Base-by-base conservation (phyloP, 176 grass and related monocot genomes). In the Eragrostis nindensis region DNA sequence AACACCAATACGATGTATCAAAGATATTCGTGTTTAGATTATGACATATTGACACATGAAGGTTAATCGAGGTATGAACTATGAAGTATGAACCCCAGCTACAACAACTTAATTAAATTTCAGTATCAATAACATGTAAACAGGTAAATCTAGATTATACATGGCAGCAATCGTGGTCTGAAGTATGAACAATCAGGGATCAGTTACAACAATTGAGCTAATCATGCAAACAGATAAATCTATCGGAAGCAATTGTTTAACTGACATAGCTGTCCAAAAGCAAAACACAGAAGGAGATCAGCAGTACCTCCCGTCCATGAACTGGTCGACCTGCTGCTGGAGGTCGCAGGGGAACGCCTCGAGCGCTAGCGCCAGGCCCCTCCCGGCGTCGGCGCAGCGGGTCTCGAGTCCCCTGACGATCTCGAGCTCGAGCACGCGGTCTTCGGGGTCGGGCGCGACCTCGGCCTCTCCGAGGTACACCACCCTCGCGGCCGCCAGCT, bases 381-480 rank as follows among this genome's bases (percentile, higher is more conserved):
- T 82, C 24, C 89, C 76, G n/a, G 72, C 55, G 48, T 93, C 92
- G 32, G 82, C 55, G 60, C 84, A 93, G 17, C 84, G 90, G 61
- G 22, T 76, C 5, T 62, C 64, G 63, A 98, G 85, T 45, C 86
- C 92, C 81, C 70, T 93, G 19, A 98, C 77, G 57, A 95, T 98
- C 86, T 98, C 92, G 53, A 95, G 77, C 76, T 98, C 88, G 53
- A 98, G 67, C 78, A 78, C 86, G 71, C 86, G 90, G 78, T 98
- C 95, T 10, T 98, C 90, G 60, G 90, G 88, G 53, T 95, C 90
- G 5, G 95, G 88, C 46, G 91, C 79, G 71, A 88, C 77, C 88
- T 98, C 92, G 30, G 90, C 90, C 88, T 98, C 95, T 47, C 95
- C 92, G 41, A 98, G 88, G 84, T 93, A 98, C 45, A 98, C 92